Conservation (phyloP, 768 basidiomycete species). For the Coprinopsis marcescibilis region DNA sequence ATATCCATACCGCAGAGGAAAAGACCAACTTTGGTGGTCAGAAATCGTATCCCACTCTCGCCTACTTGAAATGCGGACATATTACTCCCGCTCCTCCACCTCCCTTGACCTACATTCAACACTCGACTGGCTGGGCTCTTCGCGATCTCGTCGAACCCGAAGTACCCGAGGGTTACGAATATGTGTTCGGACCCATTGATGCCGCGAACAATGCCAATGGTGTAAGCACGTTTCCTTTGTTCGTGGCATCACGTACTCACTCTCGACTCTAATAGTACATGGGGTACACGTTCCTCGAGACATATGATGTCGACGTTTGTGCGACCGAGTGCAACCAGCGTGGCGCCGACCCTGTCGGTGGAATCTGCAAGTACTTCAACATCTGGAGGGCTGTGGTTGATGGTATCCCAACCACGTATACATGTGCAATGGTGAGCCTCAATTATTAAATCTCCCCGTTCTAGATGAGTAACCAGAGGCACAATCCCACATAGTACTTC, state of each 20-base stretch:
- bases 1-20: conserved; percentile 35
- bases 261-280: conserved; percentile 30
- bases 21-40: conserved; percentile 43
- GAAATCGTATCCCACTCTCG: conserved; percentile 28
- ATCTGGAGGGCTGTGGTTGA: conserved; percentile 43
- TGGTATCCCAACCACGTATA: conserved; percentile 35
- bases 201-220: conserved; percentile 39
- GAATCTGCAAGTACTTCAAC: conserved; percentile 42
- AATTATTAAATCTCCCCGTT: too few relatives aligned
- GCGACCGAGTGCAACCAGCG: conserved; percentile 35
- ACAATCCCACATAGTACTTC: conserved; percentile 29
- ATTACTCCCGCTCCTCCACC: too few relatives aligned
- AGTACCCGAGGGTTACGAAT: conserved; percentile 35
- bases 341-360: conserved; percentile 30
- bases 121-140: conserved; percentile 36
- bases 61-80: too few relatives aligned
- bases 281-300: conserved; percentile 39
- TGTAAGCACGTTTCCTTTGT: conserved; percentile 17
- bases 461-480: not conserved
- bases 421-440: conserved; percentile 40
- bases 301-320: conserved; percentile 39
- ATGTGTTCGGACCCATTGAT: conserved; percentile 35
- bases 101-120: conserved; percentile 35
- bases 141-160: conserved; percentile 15
- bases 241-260: not conserved